Percentiles rank a stretch among this genome's conserved stretches.
Evolutionary conservation across 495 filamentous ascomycete species (phyloP).

Genomic region (Penicillium lividum): DNA sequence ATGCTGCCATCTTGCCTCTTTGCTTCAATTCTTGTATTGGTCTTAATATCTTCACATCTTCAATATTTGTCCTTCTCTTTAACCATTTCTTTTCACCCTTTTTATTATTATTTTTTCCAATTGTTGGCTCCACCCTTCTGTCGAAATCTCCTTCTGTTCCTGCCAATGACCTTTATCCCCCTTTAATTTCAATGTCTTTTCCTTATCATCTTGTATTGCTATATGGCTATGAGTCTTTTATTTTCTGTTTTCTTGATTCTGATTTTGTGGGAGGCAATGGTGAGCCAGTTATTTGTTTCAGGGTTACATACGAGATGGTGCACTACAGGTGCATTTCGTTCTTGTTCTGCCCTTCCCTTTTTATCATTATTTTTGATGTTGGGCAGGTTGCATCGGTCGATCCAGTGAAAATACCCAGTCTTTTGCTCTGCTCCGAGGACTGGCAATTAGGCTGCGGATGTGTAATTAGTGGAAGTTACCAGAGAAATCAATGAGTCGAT

Average conservation of each 20-base stretch:
- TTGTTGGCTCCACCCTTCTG: conserved; percentile 20
- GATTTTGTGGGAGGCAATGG: conserved; percentile 16
- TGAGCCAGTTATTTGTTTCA: conserved; percentile 10
- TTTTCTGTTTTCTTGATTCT: conserved; percentile 23
- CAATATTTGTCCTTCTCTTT: conserved; percentile 29
- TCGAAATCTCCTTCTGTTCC: conserved; percentile 27
- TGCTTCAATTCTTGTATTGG: conserved; percentile 36
- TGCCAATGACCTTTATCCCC: conserved; percentile 22
- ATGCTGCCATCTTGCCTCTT: conserved; percentile 19
- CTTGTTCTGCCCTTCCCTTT: conserved; percentile 12
- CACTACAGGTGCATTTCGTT: neutral
- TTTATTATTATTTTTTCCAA: conserved; percentile 23
- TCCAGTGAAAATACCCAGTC: conserved; percentile 23
- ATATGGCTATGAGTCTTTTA: conserved; percentile 42
- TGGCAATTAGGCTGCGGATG: conserved; percentile 22
- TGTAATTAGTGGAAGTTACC: conserved; percentile 29
- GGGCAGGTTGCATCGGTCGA: conserved; percentile 24
- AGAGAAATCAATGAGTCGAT: conserved; percentile 28
- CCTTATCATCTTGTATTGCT: conserved; percentile 47
- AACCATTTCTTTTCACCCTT: conserved; percentile 16
- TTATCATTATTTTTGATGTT: conserved; percentile 19
- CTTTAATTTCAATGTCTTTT: conserved; percentile 33
- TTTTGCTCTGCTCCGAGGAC: conserved; percentile 17
- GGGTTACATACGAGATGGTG: neutral
- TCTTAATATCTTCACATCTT: conserved; percentile 32